A percentile compares a stretch with the other conserved stretches of the same genome.
These are phyloP conservation scores for Saccharomyces paradoxus DNA, from an alignment of 805 yeast genomes.

Conservation along the genomic window DNA sequence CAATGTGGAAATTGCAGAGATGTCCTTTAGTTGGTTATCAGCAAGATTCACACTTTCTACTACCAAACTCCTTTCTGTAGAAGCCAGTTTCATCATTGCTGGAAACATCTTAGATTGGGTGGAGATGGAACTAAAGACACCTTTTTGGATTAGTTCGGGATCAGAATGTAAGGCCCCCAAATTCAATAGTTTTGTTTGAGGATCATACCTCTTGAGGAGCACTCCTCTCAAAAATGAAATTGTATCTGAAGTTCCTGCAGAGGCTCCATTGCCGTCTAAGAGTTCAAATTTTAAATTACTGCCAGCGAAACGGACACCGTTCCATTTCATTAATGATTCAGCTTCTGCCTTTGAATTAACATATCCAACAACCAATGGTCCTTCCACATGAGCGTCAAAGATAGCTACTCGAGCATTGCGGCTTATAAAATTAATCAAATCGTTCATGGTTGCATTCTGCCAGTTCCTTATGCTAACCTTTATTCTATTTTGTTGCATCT, in stretches of 20 bases:
- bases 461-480: constrained; percentile 66
- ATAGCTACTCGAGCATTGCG: constrained; percentile 57
- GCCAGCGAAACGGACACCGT: constrained; percentile 81
- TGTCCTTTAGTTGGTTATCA: constrained; percentile 55
- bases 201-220: constrained; percentile 58
- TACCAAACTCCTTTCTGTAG: constrained; percentile 36
- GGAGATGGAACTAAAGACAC: constrained; percentile 53
- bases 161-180: constrained; percentile 59
- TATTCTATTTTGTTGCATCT: constrained; percentile 30
- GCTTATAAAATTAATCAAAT: constrained; percentile 58
- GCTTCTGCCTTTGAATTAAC: constrained; percentile 53
- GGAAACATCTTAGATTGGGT: constrained; percentile 78
- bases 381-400: constrained; percentile 44
- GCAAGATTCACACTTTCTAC: constrained; percentile 69
- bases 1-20: constrained; percentile 50
- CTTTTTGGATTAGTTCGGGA: constrained; percentile 47
- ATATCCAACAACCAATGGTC: constrained; percentile 50
- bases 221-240: constrained; percentile 56
- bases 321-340: constrained; percentile 47
- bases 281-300: constrained; percentile 49
- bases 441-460: constrained; percentile 69
- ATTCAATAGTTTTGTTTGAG: constrained; percentile 58
- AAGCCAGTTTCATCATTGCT: constrained; percentile 79
- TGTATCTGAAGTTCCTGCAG: constrained; percentile 35
- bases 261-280: constrained; percentile 9